These are phyloP conservation scores for Panellus pusillus DNA, from an alignment of 768 basidiomycete species.

Conservation along the genomic window DNA sequence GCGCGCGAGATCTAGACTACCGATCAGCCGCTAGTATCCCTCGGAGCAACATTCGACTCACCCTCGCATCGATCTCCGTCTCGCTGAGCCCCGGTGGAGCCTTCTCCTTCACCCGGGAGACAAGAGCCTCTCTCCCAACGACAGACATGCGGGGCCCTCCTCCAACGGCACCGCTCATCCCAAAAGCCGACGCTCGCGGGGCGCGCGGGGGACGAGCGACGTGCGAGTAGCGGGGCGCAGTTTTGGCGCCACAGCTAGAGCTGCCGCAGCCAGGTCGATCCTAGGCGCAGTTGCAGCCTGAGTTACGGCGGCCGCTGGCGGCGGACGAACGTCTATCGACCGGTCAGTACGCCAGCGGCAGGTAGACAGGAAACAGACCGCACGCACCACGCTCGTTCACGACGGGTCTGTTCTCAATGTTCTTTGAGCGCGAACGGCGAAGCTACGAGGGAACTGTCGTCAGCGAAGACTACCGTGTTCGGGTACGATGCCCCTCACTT, in stretches of 20 bases:
- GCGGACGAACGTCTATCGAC: slow-evolving; percentile 53
- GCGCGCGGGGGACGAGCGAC: slow-evolving; percentile 20
- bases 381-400: slow-evolving; percentile 72
- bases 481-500: slow-evolving; percentile 50
- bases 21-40: background rate
- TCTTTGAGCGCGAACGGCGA: slow-evolving; percentile 83
- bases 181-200: slow-evolving; percentile 3
- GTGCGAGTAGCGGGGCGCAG: background rate
- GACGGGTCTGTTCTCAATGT: slow-evolving; percentile 79
- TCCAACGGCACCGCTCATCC: slow-evolving; percentile 2
- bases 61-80: slow-evolving; percentile 75
- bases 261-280: background rate
- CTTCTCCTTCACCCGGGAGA: slow-evolving; percentile 18
- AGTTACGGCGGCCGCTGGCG: background rate
- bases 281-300: background rate
- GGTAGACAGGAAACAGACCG: background rate
- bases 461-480: background rate
- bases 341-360: background rate
- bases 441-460: slow-evolving; percentile 38
- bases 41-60: slow-evolving; percentile 30
- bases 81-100: slow-evolving; percentile 47
- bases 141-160: slow-evolving; percentile 4
- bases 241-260: background rate
- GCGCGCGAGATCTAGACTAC: slow-evolving; percentile 61
- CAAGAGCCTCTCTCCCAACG: background rate